Evolutionary conservation across 306 rosid genomes (phyloP).

Genomic region (Dryas alaskensis): DNA sequence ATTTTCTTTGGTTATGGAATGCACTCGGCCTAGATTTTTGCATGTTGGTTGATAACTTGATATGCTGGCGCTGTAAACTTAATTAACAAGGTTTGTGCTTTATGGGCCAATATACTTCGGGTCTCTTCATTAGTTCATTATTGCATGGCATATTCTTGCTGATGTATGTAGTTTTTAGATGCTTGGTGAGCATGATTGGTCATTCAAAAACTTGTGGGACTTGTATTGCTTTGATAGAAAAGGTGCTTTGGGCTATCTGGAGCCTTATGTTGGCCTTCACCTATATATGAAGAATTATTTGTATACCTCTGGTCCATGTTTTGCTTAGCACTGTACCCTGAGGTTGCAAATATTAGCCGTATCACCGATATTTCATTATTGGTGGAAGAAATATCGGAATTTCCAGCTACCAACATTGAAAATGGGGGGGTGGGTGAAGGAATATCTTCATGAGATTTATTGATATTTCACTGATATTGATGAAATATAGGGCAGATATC

Average conservation of each 20-base stretch:
- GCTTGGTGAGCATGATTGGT: background rate
- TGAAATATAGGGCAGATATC: too few relatives aligned
- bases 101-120: background rate
- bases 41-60: background rate
- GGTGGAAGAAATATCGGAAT: too few relatives aligned
- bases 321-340: too few relatives aligned
- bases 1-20: background rate
- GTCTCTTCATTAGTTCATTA: background rate
- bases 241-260: background rate
- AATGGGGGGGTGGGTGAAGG: too few relatives aligned
- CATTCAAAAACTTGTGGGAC: background rate
- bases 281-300: background rate
- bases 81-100: background rate
- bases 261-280: background rate
- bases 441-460: too few relatives aligned
- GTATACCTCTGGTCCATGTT: too few relatives aligned
- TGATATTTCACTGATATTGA: too few relatives aligned
- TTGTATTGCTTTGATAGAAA: background rate
- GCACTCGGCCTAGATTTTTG: background rate
- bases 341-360: too few relatives aligned
- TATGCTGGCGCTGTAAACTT: background rate
- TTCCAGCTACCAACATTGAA: too few relatives aligned
- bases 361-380: too few relatives aligned
- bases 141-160: background rate
- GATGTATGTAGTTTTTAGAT: background rate